phyloP scores from a whole-genome alignment of 2,329 filamentous ascomycete species.

The Aspergillus sp. region DNA sequence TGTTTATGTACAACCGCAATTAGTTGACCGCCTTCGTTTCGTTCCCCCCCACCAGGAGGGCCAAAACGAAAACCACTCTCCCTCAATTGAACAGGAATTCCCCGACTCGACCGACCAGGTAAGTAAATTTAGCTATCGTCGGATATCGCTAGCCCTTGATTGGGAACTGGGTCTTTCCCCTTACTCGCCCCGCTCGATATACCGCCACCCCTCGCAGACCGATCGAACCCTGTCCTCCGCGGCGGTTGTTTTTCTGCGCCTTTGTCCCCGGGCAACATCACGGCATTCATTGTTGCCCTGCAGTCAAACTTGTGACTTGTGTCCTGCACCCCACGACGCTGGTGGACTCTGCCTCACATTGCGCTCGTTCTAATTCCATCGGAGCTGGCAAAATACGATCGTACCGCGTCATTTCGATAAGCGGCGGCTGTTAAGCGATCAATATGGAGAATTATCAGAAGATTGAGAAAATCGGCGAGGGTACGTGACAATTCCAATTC shows the following conservation, averaged over 20 bases:
- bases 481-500: slow-evolving; percentile 52
- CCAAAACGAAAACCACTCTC: slow-evolving; percentile 46
- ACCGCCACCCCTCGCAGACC: slow-evolving; percentile 10
- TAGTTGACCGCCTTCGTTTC: slow-evolving; percentile 46
- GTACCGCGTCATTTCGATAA: not conserved
- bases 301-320: slow-evolving; percentile 11
- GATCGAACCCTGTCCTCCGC: slow-evolving; percentile 3
- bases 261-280: slow-evolving; percentile 23
- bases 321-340: slow-evolving; percentile 14
- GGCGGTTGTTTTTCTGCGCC: slow-evolving; percentile 14
- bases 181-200: slow-evolving; percentile 1
- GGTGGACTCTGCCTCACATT: slow-evolving; percentile 12
- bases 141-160: slow-evolving; percentile 2
- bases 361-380: not conserved
- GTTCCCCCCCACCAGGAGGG: slow-evolving; percentile 10
- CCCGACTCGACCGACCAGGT: slow-evolving; percentile 10
- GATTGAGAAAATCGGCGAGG: slow-evolving; percentile 94
- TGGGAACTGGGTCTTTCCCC: slow-evolving; percentile 6
- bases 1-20: slow-evolving; percentile 35
- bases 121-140: slow-evolving; percentile 7
- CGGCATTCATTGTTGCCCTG: slow-evolving; percentile 8
- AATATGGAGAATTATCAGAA: slow-evolving; percentile 95
- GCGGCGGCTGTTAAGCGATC: not conserved
- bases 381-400: not conserved
- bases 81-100: slow-evolving; percentile 46